Percentiles rank a stretch among this genome's conserved stretches.
phyloP scores from a whole-genome alignment of 192 early-diverging fungal species.

The Dimargaris xerosporica region DNA sequence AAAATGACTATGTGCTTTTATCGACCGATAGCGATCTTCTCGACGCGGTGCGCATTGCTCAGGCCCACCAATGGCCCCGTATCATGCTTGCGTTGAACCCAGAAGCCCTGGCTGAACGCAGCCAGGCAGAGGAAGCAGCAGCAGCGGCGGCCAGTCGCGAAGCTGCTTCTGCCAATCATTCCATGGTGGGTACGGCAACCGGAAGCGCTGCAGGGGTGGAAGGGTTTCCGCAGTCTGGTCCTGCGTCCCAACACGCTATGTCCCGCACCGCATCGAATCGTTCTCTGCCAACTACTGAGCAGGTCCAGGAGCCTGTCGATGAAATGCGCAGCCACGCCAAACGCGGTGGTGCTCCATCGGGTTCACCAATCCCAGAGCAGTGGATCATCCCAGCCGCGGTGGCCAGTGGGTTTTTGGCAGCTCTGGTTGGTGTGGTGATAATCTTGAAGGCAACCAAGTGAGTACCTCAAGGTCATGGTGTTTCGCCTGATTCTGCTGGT shows the following conservation, averaged over 20 bases:
- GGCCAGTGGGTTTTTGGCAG: constrained; percentile 31
- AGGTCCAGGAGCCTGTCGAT: too few relatives aligned
- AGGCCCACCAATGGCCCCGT: constrained; percentile 54
- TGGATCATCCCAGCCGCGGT: constrained; percentile 29
- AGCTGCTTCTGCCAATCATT: background rate
- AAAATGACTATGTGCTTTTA: constrained; percentile 72
- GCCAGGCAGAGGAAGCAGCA: constrained; percentile 11
- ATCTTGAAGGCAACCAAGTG: constrained; percentile 28
- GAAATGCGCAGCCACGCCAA: too few relatives aligned
- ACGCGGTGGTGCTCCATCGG: too few relatives aligned
- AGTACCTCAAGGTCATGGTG: too few relatives aligned
- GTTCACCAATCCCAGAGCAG: constrained; percentile 20
- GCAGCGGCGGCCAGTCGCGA: background rate
- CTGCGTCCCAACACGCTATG: too few relatives aligned
- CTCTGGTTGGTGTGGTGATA: constrained; percentile 30
- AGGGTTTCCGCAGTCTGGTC: too few relatives aligned
- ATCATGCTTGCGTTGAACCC: constrained; percentile 51
- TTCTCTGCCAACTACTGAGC: background rate
- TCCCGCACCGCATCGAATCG: background rate
- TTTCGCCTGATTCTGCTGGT: background rate
- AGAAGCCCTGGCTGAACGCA: constrained; percentile 14
- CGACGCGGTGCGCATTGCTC: constrained; percentile 71
- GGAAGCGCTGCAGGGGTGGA: too few relatives aligned
- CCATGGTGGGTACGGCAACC: too few relatives aligned
- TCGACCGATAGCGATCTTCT: constrained; percentile 59